Evolutionary conservation across 345 rosid genomes (phyloP), one percentile per base, ranked within the genome.

Genomic region (Pistacia atlantica): DNA sequence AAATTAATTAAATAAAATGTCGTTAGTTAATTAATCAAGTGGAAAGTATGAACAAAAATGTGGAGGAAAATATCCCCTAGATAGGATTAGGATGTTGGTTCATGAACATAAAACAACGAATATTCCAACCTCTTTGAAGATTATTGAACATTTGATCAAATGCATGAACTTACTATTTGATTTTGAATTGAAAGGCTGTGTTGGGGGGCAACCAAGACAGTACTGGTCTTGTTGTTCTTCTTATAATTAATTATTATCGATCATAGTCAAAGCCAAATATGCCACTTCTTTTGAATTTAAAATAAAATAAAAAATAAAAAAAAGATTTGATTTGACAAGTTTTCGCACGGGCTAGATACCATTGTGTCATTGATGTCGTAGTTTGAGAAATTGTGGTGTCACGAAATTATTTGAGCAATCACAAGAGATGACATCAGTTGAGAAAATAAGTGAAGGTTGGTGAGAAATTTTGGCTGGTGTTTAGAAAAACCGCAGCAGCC

Each of bases 21-120:
- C 25, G 25, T 25, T 37, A 37, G 42, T 37, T 37, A 37, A 37
- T 37, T 37, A 37, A 37, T 37, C 4, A 37, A 37, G 42, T 25
- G 25, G 25, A 25, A 25, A 25, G 25, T 25, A 0, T 25, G 25
- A 25, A 25, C 25, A 25, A 25, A 25, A 25, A 25, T 25, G 25
- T 25, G 42, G 3, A 37, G 42, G 42, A 37, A 37, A 37, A 37
- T 37, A 18, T 3, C 3, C 55, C 4, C 25, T 25, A 25, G 25
- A 25, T 25, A 54, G 2, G 49, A n/a, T 55, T 8, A 2, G 61
- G 31, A 25, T 45, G 57, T 9, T 59, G 75, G 56, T 72, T 72
- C 67, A 45, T 59, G 75, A 56, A 72, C 59, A 16, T 60, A 72
- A 38, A 18, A 8, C 45, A 8, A 8, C 57, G 75, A 72, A 58